Base-by-base conservation (phyloP, 2,329 filamentous ascomycete species). In the Pseudogymnoascus pannorum region DNA sequence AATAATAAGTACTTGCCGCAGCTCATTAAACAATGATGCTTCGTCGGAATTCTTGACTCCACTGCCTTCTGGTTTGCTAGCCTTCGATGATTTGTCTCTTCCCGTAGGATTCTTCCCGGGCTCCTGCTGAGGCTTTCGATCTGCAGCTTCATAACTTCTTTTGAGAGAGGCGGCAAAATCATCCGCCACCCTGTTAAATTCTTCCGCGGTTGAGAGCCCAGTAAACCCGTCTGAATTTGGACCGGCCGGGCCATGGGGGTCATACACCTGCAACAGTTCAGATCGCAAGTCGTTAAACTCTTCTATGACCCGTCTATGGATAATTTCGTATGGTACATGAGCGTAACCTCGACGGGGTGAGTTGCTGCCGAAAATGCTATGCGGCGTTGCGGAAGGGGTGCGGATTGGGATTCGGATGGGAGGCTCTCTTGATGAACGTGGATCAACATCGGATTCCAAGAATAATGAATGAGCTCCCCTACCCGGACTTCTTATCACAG, bases 1-100 rank as follows among this genome's bases (percentile, higher is more conserved):
- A 68, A 87, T 31, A 31, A 54, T 54, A 31, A 54, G 48, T 20
- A 33, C 26, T 31, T 54, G 48, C n/a, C 48, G 48, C 24, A 54
- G 12, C 26, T 54, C 48, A 31, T 54, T 54, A 33, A 54, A 54
- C 16, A 54, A 54, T 20, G 48, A 54, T 54, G 48, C 48, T 4
- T 54, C n/a, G 8, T 29, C 24, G n/a, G n/a, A 54, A 54, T 29
- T 29, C 5, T 51, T 18, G 22, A 35, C 31, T 33, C 18, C 57
- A 58, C 31, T 64, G 57, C 70, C 69, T 5, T 62, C 57, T 7
- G 60, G 40, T 22, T 65, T 63, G 6, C 51, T 57, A 26, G 42
- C 7, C 14, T 16, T 48, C 16, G 20, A 48, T 24, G 9, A 9
- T 48, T n/a, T 26, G 44, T 51, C 44, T 51, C 11, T 29, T 22